Conservation (phyloP, 1,284 basidiomycete species). For the Apiotrichum veenhuisii region DNA sequence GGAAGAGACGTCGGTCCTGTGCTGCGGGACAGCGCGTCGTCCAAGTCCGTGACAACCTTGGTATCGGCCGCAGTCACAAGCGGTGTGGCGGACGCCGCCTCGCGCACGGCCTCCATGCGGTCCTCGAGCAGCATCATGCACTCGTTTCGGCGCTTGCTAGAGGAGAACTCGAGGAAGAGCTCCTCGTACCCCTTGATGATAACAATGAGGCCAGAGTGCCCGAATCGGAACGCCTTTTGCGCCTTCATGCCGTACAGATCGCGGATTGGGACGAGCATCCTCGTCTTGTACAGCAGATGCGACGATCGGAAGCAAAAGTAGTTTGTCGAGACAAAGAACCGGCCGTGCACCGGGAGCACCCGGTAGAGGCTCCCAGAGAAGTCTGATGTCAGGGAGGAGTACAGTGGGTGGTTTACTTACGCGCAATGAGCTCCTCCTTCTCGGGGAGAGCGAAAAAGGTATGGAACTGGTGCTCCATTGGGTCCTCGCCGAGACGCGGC, state of each 20-base stretch:
- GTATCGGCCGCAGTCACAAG: too few relatives aligned
- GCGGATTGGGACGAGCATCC: constrained; percentile 89
- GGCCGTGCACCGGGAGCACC: constrained; percentile 76
- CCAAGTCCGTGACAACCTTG: constrained; percentile 3
- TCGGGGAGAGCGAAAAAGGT: constrained; percentile 76
- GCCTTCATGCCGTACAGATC: constrained; percentile 81
- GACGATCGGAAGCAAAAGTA: constrained; percentile 86
- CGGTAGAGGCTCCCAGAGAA: constrained; percentile 83
- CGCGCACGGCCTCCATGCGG: constrained; percentile 65
- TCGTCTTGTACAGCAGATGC: constrained; percentile 70
- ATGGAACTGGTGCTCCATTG: constrained; percentile 58
- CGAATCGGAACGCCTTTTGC: constrained; percentile 81
- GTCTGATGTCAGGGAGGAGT: constrained; percentile 53
- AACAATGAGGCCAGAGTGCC: constrained; percentile 80
- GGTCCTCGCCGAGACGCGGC: constrained; percentile 23
- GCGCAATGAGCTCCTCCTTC: constrained; percentile 76
- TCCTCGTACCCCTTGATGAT: constrained; percentile 95
- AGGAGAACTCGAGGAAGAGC: constrained; percentile 88
- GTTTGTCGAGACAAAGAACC: constrained; percentile 79
- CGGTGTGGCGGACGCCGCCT: not conserved
- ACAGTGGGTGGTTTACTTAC: constrained; percentile 54
- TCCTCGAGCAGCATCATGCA: constrained; percentile 71
- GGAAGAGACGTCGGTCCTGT: constrained; percentile 43
- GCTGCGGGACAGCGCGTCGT: constrained; percentile 43
- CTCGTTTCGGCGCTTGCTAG: constrained; percentile 68